Conservation (phyloP, 495 filamentous ascomycete genomes). For the Pseudevernia furfuracea region DNA sequence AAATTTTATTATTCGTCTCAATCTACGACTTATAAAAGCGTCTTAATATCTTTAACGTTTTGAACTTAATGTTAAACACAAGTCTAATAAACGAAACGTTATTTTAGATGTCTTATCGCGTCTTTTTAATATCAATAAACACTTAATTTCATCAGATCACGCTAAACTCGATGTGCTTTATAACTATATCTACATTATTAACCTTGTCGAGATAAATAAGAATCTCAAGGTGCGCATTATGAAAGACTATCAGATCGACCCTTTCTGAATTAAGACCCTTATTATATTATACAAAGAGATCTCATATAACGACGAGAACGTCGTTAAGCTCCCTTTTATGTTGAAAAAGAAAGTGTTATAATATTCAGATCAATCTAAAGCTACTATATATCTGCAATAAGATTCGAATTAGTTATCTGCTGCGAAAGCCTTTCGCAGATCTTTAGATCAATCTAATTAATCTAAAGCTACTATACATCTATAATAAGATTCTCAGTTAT, state of each 20-base stretch:
- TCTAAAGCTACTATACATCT: too few relatives aligned
- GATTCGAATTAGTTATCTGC: too few relatives aligned
- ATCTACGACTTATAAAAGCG: neutral
- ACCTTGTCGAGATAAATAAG: neutral
- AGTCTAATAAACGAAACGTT: conserved; percentile 13
- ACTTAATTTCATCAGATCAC: neutral
- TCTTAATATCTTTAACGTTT: too few relatives aligned
- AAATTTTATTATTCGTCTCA: conserved; percentile 8
- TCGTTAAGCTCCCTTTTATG: too few relatives aligned
- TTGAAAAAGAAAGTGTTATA: too few relatives aligned
- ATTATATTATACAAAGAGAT: too few relatives aligned
- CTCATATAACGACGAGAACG: too few relatives aligned
- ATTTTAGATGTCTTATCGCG: neutral
- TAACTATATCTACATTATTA: conserved; percentile 4
- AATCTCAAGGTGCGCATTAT: neutral
- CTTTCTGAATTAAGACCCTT: too few relatives aligned
- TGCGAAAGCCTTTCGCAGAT: too few relatives aligned
- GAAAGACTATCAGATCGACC: neutral
- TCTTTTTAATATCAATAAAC: neutral
- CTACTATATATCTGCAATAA: neutral
- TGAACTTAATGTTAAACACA: conserved; percentile 11
- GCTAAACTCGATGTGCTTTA: neutral
- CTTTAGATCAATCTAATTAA: too few relatives aligned
- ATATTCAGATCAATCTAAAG: neutral
- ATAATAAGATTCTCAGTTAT: too few relatives aligned